Base-by-base conservation (phyloP, 495 filamentous ascomycete species). In the Podospora pseudoanserina region DNA sequence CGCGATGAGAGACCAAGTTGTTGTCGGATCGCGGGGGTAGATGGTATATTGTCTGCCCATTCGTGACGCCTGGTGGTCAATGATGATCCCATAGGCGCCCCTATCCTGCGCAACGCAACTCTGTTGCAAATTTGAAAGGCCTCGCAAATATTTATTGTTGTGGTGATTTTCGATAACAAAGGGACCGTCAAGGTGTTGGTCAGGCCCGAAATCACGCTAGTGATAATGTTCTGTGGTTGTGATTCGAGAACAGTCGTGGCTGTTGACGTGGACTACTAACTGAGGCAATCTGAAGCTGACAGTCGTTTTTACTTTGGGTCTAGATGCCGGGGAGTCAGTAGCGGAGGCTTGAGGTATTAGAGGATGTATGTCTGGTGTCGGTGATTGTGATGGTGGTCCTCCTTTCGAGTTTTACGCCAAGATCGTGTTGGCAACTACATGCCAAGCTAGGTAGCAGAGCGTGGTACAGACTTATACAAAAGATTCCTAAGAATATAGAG, bases 381-480 rank as follows among this genome's bases (percentile, higher is more conserved):
- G 15, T 16, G 39, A 49, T 11, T 13, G 39, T 49, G 65, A 44
- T 9, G 54, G 6, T n/a, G n/a, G 19, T 16, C 59, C 54, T 60
- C 4, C 60, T 26, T 11, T 63, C 65, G 27, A 75, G 27, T 20
- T 63, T 64, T 39, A 76, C 28, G 15, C 65, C 65, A 3, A 77
- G 16, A 20, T 68, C 56, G 23, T 72, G 75, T 20, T 71, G 64
- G 59, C 77, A 80, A 9, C 67, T 27, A 66, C 80, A 82, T 5
- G 63, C 59, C 59, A 80, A 70, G 53, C 74, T 73, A 0, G 71
- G 71, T 57, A 65, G 64, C 2, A 83, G 65, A 19, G 78, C 78
- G 2, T 69, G 71, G 66, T 78, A 80, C 0, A 83, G 65, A 23
- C 74, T 74, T 74, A 18, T 65, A 68, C 0, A 79, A 77, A 34